A percentile compares a stretch with the other conserved stretches of the same genome.
Evolutionary conservation across 2,329 filamentous ascomycete species (phyloP).

Genomic region (Ceratocystis huliohia): DNA sequence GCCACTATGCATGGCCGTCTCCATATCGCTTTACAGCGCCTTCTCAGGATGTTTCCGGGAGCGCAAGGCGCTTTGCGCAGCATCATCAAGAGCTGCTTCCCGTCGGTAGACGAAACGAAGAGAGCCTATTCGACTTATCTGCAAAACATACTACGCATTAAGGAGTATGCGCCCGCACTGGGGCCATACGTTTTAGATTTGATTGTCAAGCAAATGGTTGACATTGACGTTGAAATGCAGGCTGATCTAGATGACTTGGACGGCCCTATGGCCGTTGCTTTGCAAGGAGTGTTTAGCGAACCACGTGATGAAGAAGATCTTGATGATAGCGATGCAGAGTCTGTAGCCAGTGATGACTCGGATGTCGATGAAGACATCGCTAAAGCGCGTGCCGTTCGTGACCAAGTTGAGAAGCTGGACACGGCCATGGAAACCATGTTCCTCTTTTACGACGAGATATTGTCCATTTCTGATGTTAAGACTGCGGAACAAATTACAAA

Average conservation of each 20-base stretch:
- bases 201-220: conserved; percentile 75
- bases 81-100: conserved; percentile 56
- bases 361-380: conserved; percentile 45
- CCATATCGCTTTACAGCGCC: conserved; percentile 61
- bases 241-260: conserved; percentile 86
- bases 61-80: conserved; percentile 57
- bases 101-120: conserved; percentile 62
- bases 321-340: conserved; percentile 56
- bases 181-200: conserved; percentile 69
- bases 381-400: conserved; percentile 58
- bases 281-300: conserved; percentile 28
- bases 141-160: conserved; percentile 65
- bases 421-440: conserved; percentile 81
- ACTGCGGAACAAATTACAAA: conserved; percentile 34
- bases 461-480: conserved; percentile 54
- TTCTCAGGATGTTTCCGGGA: conserved; percentile 71
- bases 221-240: conserved; percentile 92
- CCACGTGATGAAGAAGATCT: conserved; percentile 37
- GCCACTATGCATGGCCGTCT: conserved; percentile 58
- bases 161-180: conserved; percentile 64
- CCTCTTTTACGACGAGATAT: conserved; percentile 61
- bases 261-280: conserved; percentile 67
- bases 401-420: conserved; percentile 84
- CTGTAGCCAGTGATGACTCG: conserved; percentile 55
- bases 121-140: conserved; percentile 79